A percentile compares a stretch with the other conserved stretches of the same genome.
Conservation (phyloP, 305 asterid genomes). For the Fraxinus nigra region DNA sequence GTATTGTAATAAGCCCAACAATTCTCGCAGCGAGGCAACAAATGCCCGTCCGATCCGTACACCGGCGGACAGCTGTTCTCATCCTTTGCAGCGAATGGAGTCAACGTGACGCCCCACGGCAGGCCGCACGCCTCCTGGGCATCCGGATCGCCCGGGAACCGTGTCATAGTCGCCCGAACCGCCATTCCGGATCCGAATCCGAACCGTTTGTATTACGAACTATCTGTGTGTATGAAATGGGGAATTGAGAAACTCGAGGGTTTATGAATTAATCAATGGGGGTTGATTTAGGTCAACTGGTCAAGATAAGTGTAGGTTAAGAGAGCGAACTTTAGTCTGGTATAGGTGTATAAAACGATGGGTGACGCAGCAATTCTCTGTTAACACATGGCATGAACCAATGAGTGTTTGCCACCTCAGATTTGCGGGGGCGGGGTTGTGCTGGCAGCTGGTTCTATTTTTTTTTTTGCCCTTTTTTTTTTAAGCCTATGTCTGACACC, state of each 20-base stretch:
- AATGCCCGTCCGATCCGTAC: constrained; percentile 86
- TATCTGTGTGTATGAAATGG: neutral
- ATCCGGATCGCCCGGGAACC: constrained; percentile 70
- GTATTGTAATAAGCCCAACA: constrained; percentile 94
- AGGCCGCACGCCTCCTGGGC: constrained; percentile 73
- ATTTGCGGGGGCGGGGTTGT: neutral
- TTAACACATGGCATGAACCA: neutral
- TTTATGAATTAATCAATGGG: neutral
- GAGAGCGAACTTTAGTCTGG: neutral
- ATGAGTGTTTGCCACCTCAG: neutral
- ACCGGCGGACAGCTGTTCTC: constrained; percentile 81
- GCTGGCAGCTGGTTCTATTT: neutral
- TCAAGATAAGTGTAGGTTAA: neutral
- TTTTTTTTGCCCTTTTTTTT: too few species aligned
- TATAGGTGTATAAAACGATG: neutral
- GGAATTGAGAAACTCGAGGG: neutral
- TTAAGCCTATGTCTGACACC: too few species aligned
- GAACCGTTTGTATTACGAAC: neutral
- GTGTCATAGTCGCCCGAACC: constrained; percentile 70
- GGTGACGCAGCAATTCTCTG: neutral
- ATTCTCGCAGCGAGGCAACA: constrained; percentile 88
- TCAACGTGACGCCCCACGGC: constrained; percentile 86
- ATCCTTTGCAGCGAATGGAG: constrained; percentile 86
- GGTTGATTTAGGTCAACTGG: neutral
- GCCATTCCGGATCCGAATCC: constrained; percentile 58